A percentile compares a stretch with the other conserved stretches of the same genome.
These are phyloP conservation scores for Globisporangium viniferum DNA, from an alignment of 352 stramenopile species.

Conservation along the genomic window DNA sequence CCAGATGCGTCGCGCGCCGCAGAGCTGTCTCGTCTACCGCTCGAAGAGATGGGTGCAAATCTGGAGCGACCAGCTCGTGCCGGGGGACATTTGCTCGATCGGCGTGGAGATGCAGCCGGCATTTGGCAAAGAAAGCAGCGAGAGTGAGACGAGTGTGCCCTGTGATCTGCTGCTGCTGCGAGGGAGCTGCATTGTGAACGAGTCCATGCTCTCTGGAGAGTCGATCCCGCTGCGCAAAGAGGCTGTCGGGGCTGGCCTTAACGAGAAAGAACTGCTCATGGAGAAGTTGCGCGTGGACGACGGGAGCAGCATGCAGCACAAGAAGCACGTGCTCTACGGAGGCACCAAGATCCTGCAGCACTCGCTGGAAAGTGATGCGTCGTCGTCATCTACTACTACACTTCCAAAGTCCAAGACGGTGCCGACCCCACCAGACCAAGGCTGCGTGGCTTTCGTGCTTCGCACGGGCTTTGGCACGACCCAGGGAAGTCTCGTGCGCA, in stretches of 20 bases:
- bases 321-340: slow-evolving; percentile 76
- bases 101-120: slow-evolving; percentile 29
- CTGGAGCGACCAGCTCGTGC: slow-evolving; percentile 66
- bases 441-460: slow-evolving; percentile 88
- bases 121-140: slow-evolving; percentile 10
- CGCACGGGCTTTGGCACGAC: slow-evolving; percentile 92
- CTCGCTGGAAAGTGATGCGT: slow-evolving; percentile 9
- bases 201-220: slow-evolving; percentile 96
- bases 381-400: not conserved
- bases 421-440: slow-evolving; percentile 66
- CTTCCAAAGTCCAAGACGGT: slow-evolving; percentile 16
- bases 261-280: slow-evolving; percentile 14
- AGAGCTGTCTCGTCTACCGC: slow-evolving; percentile 84
- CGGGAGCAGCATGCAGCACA: slow-evolving; percentile 29
- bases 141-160: slow-evolving; percentile 43
- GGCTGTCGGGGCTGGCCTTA: slow-evolving; percentile 20
- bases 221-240: slow-evolving; percentile 93
- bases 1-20: slow-evolving; percentile 63
- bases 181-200: slow-evolving; percentile 93
- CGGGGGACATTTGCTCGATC: slow-evolving; percentile 85
- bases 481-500: slow-evolving; percentile 93
- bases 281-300: slow-evolving; percentile 27
- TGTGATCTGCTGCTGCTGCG: slow-evolving; percentile 91
- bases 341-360: slow-evolving; percentile 61
- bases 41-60: slow-evolving; percentile 56